phyloP scores from a whole-genome alignment of 2,329 filamentous ascomycete species.

The Venturia effusa region DNA sequence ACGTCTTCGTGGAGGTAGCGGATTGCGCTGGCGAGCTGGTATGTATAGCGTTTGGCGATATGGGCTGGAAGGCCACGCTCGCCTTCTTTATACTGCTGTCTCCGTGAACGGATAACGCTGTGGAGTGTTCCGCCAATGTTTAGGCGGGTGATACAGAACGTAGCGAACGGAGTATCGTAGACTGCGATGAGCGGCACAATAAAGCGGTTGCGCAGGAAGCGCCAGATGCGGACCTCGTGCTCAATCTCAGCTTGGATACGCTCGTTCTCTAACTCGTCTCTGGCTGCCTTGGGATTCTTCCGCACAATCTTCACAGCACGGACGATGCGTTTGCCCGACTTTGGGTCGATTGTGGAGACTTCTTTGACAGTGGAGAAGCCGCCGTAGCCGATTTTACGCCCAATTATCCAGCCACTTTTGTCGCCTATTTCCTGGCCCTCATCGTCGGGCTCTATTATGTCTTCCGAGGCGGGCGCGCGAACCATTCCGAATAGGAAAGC shows the following conservation, averaged over 20 bases:
- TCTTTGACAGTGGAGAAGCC: slow-evolving; percentile 59
- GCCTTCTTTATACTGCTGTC: slow-evolving; percentile 1
- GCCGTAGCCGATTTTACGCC: slow-evolving; percentile 53
- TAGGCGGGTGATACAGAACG: slow-evolving; percentile 56
- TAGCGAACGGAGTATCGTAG: slow-evolving; percentile 57
- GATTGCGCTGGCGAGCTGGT: slow-evolving; percentile 52
- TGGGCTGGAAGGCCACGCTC: slow-evolving; percentile 35
- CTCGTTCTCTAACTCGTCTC: slow-evolving; percentile 51
- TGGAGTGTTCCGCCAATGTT: slow-evolving; percentile 55
- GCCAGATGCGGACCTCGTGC: slow-evolving; percentile 58
- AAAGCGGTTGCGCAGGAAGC: slow-evolving; percentile 51
- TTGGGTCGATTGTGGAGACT: slow-evolving; percentile 46
- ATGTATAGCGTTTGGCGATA: slow-evolving; percentile 48
- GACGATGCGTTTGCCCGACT: slow-evolving; percentile 38
- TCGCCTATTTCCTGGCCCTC: slow-evolving; percentile 56
- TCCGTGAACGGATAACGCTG: slow-evolving; percentile 41
- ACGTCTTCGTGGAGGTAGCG: slow-evolving; percentile 59
- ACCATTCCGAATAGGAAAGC: slow-evolving; percentile 42
- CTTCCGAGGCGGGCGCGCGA: slow-evolving; percentile 21
- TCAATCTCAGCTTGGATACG: slow-evolving; percentile 56
- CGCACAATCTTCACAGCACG: slow-evolving; percentile 59
- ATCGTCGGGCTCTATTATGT: slow-evolving; percentile 46
- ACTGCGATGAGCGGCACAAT: slow-evolving; percentile 52
- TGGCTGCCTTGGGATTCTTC: slow-evolving; percentile 42
- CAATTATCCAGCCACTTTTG: slow-evolving; percentile 52